phyloP scores from a whole-genome alignment of 2,329 filamentous ascomycete species.

The Endothia cerciana region DNA sequence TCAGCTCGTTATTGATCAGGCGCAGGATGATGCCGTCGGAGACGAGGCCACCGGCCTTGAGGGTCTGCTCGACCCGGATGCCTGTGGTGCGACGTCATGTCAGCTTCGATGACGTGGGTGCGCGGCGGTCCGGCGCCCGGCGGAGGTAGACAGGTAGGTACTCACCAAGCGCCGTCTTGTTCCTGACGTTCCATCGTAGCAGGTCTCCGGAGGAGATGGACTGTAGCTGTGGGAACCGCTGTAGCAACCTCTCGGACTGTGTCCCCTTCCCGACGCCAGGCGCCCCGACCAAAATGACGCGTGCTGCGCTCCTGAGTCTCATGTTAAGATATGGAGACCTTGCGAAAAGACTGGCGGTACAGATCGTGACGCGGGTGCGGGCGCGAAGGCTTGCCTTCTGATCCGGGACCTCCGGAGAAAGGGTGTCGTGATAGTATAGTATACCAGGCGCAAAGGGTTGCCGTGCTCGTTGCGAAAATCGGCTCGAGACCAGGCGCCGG shows the following conservation, averaged over 20 bases:
- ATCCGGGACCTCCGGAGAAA: constrained; percentile 4
- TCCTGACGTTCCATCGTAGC: constrained; percentile 89
- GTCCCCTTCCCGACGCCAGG: constrained; percentile 98
- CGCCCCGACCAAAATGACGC: constrained; percentile 91
- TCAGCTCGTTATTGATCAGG: constrained; percentile 88
- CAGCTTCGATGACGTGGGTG: constrained; percentile 9
- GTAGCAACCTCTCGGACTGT: constrained; percentile 85
- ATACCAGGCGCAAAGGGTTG: constrained; percentile 3
- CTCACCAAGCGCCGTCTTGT: constrained; percentile 81
- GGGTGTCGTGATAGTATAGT: constrained; percentile 5
- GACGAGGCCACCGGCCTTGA: constrained; percentile 88
- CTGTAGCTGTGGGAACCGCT: constrained; percentile 84
- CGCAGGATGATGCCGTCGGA: constrained; percentile 89
- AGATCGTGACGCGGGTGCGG: constrained; percentile 24
- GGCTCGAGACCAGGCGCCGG: not conserved
- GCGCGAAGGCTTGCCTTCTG: constrained; percentile 27
- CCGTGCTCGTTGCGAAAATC: not conserved
- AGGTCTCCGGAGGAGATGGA: constrained; percentile 94
- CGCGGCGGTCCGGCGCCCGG: not conserved
- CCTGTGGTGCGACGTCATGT: constrained; percentile 54
- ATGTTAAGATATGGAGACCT: constrained; percentile 44
- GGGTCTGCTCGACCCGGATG: constrained; percentile 85
- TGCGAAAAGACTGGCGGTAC: not conserved
- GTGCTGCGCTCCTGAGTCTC: constrained; percentile 78
- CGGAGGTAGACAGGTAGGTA: constrained; percentile 30